phyloP scores from a whole-genome alignment of 495 filamentous ascomycete genomes.

The Podospora tetraspora region DNA sequence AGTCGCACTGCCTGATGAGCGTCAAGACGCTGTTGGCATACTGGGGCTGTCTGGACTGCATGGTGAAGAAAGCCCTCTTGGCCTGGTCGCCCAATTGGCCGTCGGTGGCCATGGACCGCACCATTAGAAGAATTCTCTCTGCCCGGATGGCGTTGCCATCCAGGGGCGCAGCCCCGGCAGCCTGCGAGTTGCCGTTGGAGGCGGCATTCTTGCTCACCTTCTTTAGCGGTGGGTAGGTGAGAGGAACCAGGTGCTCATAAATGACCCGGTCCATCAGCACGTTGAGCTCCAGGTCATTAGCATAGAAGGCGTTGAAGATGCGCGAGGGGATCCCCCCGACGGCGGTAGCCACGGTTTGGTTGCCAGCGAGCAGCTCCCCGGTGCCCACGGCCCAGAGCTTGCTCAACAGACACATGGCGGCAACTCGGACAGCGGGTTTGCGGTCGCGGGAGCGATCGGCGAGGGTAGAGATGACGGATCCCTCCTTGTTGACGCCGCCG shows the following conservation, averaged over 20 bases:
- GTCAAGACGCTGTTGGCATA: constrained; percentile 64
- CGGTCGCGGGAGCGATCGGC: constrained; percentile 86
- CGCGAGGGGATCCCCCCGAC: constrained; percentile 76
- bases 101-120: constrained; percentile 53
- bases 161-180: constrained; percentile 42
- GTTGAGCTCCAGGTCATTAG: constrained; percentile 84
- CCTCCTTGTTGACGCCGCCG: constrained; percentile 63
- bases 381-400: constrained; percentile 88
- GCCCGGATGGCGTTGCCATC: constrained; percentile 82
- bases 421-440: constrained; percentile 72
- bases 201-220: constrained; percentile 45
- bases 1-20: constrained; percentile 74
- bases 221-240: constrained; percentile 74
- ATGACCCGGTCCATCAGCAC: constrained; percentile 77
- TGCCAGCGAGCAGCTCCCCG: constrained; percentile 77
- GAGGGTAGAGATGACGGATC: constrained; percentile 70
- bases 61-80: constrained; percentile 82
- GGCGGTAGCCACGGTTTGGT: constrained; percentile 65
- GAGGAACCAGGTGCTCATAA: constrained; percentile 77
- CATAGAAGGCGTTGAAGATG: constrained; percentile 83
- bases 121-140: constrained; percentile 75
- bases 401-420: constrained; percentile 76
- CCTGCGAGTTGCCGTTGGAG: constrained; percentile 55
- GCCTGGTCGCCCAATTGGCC: constrained; percentile 55
- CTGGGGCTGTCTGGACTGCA: constrained; percentile 66